phyloP scores from a whole-genome alignment of 495 filamentous ascomycete genomes.

The Astrothelium macrocarpum region DNA sequence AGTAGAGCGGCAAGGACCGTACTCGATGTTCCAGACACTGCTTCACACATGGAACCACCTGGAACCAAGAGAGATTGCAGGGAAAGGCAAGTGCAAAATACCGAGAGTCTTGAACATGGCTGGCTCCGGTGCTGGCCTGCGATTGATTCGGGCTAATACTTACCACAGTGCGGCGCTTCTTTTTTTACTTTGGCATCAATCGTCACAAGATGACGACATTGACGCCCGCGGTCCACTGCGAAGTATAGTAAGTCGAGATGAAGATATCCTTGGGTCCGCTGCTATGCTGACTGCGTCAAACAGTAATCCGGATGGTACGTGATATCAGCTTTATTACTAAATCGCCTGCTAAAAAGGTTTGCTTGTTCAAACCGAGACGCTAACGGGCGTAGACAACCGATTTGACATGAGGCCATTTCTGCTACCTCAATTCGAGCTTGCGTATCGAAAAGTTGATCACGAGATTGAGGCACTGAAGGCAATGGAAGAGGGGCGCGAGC shows the following conservation, averaged over 20 bases:
- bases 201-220: conserved; percentile 39
- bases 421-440: conserved; percentile 30
- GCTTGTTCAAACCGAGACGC: background rate
- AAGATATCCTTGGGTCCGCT: background rate
- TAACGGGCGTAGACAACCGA: conserved; percentile 55
- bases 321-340: background rate
- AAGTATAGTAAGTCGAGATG: conserved; percentile 20
- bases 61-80: conserved; percentile 23
- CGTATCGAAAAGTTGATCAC: conserved; percentile 27
- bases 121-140: background rate
- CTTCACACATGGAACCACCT: conserved; percentile 54
- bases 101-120: background rate
- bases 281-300: background rate
- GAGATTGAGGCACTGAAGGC: conserved; percentile 18
- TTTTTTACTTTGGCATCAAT: conserved; percentile 49
- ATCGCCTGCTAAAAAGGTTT: background rate
- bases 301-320: background rate
- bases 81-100: conserved; percentile 9
- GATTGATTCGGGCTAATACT: conserved; percentile 18
- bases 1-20: conserved; percentile 62
- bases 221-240: conserved; percentile 30
- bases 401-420: conserved; percentile 45
- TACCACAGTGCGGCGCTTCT: conserved; percentile 62
- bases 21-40: conserved; percentile 57
- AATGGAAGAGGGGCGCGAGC: conserved; percentile 4